A percentile compares a stretch with the other conserved stretches of the same genome.
These are phyloP conservation scores for Rusavskia elegans DNA, from an alignment of 495 filamentous ascomycete species.

Conservation along the genomic window DNA sequence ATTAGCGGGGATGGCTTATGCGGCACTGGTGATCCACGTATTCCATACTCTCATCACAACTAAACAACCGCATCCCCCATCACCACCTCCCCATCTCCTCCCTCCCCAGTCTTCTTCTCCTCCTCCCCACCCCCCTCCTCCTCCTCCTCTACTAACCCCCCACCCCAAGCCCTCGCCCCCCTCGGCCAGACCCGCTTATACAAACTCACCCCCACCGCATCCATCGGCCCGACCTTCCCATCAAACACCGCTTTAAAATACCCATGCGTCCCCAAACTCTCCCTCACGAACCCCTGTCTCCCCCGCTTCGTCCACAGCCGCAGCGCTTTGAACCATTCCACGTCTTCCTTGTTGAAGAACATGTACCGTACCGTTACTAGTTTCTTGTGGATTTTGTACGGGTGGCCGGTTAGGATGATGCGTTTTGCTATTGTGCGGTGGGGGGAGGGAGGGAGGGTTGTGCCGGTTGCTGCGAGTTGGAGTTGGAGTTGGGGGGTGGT, in stretches of 20 bases:
- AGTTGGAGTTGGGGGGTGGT: conserved; percentile 22
- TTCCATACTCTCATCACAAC: too few relatives aligned
- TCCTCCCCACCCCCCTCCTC: not conserved
- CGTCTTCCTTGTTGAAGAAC: conserved; percentile 95
- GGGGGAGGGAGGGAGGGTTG: conserved; percentile 62
- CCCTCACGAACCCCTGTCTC: conserved; percentile 77
- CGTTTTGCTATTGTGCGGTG: conserved; percentile 81
- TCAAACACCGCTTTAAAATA: conserved; percentile 99
- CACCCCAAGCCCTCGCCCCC: conserved; percentile 37
- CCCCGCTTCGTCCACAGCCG: conserved; percentile 89
- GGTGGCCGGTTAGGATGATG: conserved; percentile 86
- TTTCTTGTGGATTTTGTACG: conserved; percentile 95
- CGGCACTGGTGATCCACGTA: too few relatives aligned
- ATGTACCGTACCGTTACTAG: conserved; percentile 95
- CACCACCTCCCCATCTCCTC: conserved; percentile 8
- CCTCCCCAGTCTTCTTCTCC: not conserved
- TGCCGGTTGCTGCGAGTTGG: conserved; percentile 69
- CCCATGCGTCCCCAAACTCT: conserved; percentile 86
- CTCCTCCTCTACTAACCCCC: conserved; percentile 1
- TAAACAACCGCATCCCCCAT: not conserved
- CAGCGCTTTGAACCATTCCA: conserved; percentile 91
- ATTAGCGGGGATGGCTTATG: too few relatives aligned
- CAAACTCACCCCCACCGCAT: conserved; percentile 79
- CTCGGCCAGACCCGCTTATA: conserved; percentile 90
- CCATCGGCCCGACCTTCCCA: conserved; percentile 83